Evolutionary conservation across 192 early-diverging fungal genomes (phyloP).

Genomic region (Linnemannia zychae): DNA sequence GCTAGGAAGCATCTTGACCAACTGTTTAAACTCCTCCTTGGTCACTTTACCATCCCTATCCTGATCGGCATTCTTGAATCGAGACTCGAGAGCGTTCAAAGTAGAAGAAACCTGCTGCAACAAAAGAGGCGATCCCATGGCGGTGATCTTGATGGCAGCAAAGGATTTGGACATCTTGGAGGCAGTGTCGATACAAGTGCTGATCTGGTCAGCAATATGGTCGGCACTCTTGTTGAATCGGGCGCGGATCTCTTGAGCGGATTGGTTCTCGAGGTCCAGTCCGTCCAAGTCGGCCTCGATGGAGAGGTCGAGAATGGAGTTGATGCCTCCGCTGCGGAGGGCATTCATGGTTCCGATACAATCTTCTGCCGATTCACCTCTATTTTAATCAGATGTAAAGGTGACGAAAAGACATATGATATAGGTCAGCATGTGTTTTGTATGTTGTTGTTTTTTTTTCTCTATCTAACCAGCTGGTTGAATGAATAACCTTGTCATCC

Average conservation of each 20-base stretch:
- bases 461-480: slow-evolving; percentile 35
- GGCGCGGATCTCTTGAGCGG: slow-evolving; percentile 54
- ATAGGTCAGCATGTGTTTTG: neutral
- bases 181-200: slow-evolving; percentile 82
- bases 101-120: slow-evolving; percentile 79
- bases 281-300: slow-evolving; percentile 87
- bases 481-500: neutral
- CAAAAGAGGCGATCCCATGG: slow-evolving; percentile 80
- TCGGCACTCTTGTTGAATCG: slow-evolving; percentile 76
- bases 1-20: slow-evolving; percentile 52
- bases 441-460: neutral
- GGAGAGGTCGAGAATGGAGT: slow-evolving; percentile 90
- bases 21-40: slow-evolving; percentile 44
- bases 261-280: slow-evolving; percentile 50
- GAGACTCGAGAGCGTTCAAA: slow-evolving; percentile 59
- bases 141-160: slow-evolving; percentile 92
- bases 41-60: slow-evolving; percentile 54
- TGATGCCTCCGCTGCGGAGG: slow-evolving; percentile 75
- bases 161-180: slow-evolving; percentile 75
- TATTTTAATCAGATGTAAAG: slow-evolving; percentile 42
- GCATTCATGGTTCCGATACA: slow-evolving; percentile 85
- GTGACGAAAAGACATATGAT: neutral
- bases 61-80: slow-evolving; percentile 60
- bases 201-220: slow-evolving; percentile 74
- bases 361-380: slow-evolving; percentile 88